Conservation (phyloP, 176 grass and related monocot species). For the Triticum timopheevii region DNA sequence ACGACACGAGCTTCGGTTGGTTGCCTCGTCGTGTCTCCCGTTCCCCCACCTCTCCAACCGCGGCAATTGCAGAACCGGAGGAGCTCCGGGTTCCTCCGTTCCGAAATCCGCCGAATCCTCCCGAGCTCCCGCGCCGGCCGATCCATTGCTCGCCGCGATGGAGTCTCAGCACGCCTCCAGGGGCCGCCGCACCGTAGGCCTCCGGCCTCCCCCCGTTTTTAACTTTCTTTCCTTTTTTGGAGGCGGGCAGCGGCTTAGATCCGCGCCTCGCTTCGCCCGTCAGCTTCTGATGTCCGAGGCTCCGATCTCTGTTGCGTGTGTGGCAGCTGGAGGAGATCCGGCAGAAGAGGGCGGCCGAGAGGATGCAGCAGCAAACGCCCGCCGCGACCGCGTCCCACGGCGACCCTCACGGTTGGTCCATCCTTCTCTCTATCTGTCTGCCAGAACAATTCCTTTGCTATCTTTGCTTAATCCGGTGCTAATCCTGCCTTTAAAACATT, state of each 20-base stretch:
- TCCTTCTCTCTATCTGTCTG: not conserved
- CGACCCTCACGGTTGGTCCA: conserved; percentile 51
- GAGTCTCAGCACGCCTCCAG: conserved; percentile 62
- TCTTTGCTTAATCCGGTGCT: not conserved
- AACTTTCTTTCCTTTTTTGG: not conserved
- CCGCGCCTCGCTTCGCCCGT: not conserved
- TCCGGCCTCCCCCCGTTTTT: not conserved
- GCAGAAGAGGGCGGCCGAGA: conserved; percentile 85
- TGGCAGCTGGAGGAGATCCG: conserved; percentile 85
- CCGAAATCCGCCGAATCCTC: not conserved
- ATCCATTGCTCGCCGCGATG: conserved; percentile 34
- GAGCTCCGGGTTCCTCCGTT: conserved; percentile 14
- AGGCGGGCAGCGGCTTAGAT: conserved; percentile 23
- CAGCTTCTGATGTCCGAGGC: not conserved
- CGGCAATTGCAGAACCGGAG: conserved; percentile 11
- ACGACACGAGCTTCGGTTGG: not conserved
- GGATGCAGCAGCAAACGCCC: conserved; percentile 43
- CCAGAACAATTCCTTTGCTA: not conserved
- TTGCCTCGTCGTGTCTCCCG: not conserved
- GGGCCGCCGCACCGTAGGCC: conserved; percentile 65
- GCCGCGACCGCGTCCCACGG: conserved; percentile 42
- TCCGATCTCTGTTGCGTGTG: not conserved
- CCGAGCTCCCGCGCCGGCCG: not conserved
- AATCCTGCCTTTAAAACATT: not conserved
- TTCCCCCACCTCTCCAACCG: not conserved